Base-by-base conservation (phyloP, 139 green algal genomes). In the Mychonastes homosphaera region DNA sequence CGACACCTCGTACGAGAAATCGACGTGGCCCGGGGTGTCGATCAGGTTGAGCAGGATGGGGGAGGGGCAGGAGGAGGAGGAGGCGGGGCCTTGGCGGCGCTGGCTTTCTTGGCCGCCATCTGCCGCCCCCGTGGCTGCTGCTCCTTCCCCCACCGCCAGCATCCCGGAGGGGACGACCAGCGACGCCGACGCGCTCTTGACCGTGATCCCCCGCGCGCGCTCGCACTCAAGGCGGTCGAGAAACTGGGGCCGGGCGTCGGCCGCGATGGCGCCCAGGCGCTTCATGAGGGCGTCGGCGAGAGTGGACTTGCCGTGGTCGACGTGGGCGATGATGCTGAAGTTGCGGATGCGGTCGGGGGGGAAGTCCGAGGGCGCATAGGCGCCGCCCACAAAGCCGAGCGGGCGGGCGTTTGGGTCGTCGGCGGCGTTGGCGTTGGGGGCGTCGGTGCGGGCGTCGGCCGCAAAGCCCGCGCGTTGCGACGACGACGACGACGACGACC, bases 201-300 rank as follows among this genome's bases (percentile, higher is more conserved):
- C 85, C 8, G 90, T 96, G 73, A 96, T 96, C 24, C 87, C 90
- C 6, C 89, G 75, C 75, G 92, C 84, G 8, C 79, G 63, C 74
- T 97, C 89, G 47, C 96, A 79, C 24, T 83, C 50, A 13, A 18
- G 35, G 13, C 79, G 81, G 46, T 94, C 79, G 21, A 94, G 60
- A 45, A 82, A 87, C 67, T 92, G 80, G 7, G 62, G 40, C 15
- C 77, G 51, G 24, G 58, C 45, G 24, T 66, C 70, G 18, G 81
- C 62, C 10, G 74, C 78, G 2, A 95, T 80, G 32, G 86, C 89
- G n/a, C 75, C 76, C 5, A 91, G 97, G 40, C 76, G 73, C 55
- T 91, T 72, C 53, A 91, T 79, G 53, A 91, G 71, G 44, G 84
- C 59, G 63, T 94, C 82, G 2, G 82, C 73, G 16, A 94, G 71